phyloP scores from a whole-genome alignment of 768 basidiomycete genomes.

The Trametopsis cervina region DNA sequence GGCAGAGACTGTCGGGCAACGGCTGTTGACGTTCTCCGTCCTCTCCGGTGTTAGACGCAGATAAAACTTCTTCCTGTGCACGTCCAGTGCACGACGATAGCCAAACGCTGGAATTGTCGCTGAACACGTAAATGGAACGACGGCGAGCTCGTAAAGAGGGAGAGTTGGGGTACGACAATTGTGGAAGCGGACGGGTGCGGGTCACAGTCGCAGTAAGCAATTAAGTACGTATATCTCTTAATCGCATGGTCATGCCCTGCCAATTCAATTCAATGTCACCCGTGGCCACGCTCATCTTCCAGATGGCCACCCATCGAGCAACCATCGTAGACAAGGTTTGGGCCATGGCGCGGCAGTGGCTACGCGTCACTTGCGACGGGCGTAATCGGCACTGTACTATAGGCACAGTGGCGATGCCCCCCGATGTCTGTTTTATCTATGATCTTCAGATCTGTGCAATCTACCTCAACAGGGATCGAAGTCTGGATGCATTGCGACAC shows the following conservation, averaged over 20 bases:
- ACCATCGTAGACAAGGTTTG: too few relatives aligned
- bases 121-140: too few relatives aligned
- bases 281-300: too few relatives aligned
- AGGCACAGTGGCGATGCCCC: conserved; percentile 5
- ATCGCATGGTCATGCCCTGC: too few relatives aligned
- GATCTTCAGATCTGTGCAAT: neutral
- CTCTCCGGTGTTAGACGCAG: neutral
- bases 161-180: too few relatives aligned
- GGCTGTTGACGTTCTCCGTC: neutral
- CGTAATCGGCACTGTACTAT: neutral
- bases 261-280: too few relatives aligned
- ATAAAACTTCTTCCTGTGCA: neutral
- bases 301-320: neutral
- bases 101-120: too few relatives aligned
- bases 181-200: too few relatives aligned
- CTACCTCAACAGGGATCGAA: conserved; percentile 7
- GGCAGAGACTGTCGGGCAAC: neutral
- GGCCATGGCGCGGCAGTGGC: neutral
- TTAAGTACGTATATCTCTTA: too few relatives aligned
- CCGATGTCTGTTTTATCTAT: conserved; percentile 10
- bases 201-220: too few relatives aligned
- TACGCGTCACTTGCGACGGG: neutral
- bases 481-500: conserved; percentile 18
- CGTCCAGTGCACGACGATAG: too few relatives aligned
- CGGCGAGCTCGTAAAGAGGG: too few relatives aligned